Evolutionary conservation across 2,329 filamentous ascomycete genomes (phyloP), one percentile per base, ranked within the genome.

Genomic region (Penicillium sp.): DNA sequence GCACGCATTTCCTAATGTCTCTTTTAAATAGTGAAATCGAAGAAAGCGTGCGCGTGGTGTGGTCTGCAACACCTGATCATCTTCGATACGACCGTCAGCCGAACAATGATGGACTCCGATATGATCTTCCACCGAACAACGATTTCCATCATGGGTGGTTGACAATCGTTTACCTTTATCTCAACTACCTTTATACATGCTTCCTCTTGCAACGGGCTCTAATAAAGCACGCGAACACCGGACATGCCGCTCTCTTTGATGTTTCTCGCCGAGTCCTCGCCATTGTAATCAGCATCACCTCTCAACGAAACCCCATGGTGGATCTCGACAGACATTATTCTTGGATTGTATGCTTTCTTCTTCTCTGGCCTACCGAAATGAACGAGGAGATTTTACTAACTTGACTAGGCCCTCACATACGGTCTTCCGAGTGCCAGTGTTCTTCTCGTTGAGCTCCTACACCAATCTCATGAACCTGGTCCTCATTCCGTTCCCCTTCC

Each of bases 141-240:
- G 57, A 63, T 45, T 51, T 52, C 4, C 57, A 56, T 27, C 48
- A 64, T 10, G 58, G 57, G 13, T 65, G 56, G 22, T 60, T 72
- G 27, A 60, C 58, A 2, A 53, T 63, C 22, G 63, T 67, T 31
- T 65, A 72, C 19, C 57, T 69, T 27, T 74, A 74, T 57, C 61
- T 74, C 16, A 71, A 74, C 35, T 73, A 71, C 50, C 61, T 73
- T 2, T 72, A 74, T 44, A 73, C 71, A 5, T 65, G 67, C 26
- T 75, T 75, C 53, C 53, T 75, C 7, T 62, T 75, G 1, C 69
- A 73, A 50, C 56, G 73, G 21, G 65, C 70, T 22, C 59, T 74
- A 14, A 66, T 70, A 19, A 75, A 73, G 51, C 65, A 69, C 33
- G 70, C 68, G 0, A 63, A 68, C 24, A 67, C 66, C 9, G 69